These are phyloP conservation scores for Cyberlindnera amylophila DNA, from an alignment of 805 yeast species.

Conservation along the genomic window DNA sequence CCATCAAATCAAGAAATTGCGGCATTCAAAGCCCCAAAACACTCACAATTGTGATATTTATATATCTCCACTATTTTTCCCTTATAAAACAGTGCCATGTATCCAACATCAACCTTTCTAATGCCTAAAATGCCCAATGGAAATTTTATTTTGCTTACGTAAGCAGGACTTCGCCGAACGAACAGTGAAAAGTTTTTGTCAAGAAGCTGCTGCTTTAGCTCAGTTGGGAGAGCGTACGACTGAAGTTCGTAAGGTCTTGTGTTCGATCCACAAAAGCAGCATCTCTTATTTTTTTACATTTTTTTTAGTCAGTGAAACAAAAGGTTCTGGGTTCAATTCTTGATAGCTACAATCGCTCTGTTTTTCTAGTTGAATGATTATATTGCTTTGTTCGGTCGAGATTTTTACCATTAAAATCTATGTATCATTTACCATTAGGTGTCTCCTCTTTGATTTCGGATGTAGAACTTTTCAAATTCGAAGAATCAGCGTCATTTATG, in stretches of 20 bases:
- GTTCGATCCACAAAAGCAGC: conserved; percentile 76
- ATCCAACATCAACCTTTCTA: too few species aligned
- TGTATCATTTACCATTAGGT: too few species aligned
- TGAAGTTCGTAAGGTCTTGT: conserved; percentile 72
- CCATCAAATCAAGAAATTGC: too few species aligned
- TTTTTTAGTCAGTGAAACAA: not conserved
- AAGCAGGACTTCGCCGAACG: too few species aligned
- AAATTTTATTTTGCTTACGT: too few species aligned
- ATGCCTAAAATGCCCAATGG: too few species aligned
- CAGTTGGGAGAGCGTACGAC: conserved; percentile 34
- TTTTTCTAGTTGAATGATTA: not conserved
- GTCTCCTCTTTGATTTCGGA: not conserved
- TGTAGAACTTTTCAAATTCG: not conserved
- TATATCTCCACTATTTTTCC: too few species aligned
- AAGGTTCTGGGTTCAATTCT: not conserved
- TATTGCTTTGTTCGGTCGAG: too few species aligned
- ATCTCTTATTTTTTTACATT: conserved; percentile 22
- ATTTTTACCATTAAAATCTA: too few species aligned
- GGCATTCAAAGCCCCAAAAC: too few species aligned
- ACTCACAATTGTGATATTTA: too few species aligned
- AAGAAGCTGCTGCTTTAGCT: conserved; percentile 23
- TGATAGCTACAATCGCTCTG: not conserved
- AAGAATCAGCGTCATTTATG: conserved; percentile 1
- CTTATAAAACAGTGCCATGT: too few species aligned
- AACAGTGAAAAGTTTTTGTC: not conserved